Evolutionary conservation across 805 yeast genomes (phyloP).

Genomic region (Komagataella pastoris): DNA sequence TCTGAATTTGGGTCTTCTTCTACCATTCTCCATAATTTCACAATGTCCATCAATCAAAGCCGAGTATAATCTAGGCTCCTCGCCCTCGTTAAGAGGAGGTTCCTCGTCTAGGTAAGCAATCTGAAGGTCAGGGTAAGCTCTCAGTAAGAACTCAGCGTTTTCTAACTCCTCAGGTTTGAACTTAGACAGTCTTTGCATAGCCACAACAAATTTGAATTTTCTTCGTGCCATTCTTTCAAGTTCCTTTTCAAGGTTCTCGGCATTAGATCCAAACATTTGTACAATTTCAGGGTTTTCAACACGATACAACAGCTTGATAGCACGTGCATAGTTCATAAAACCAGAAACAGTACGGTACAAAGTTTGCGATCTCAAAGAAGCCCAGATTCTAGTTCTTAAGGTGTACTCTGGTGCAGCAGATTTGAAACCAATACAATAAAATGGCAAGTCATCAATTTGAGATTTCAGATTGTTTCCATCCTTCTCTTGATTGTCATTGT

Average conservation of each 20-base stretch:
- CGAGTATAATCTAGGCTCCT: slow-evolving; percentile 60
- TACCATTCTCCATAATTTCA: slow-evolving; percentile 57
- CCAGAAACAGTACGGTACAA: slow-evolving; percentile 95
- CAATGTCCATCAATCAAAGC: slow-evolving; percentile 75
- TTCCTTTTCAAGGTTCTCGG: slow-evolving; percentile 92
- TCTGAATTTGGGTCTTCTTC: slow-evolving; percentile 66
- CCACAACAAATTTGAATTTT: slow-evolving; percentile 68
- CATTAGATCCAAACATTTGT: slow-evolving; percentile 97
- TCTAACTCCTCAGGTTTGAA: slow-evolving; percentile 66
- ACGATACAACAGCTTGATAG: slow-evolving; percentile 83
- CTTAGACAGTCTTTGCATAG: slow-evolving; percentile 74
- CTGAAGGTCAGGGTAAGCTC: slow-evolving; percentile 77
- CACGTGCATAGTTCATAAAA: slow-evolving; percentile 96
- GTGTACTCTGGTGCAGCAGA: slow-evolving; percentile 96
- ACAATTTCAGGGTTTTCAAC: slow-evolving; percentile 93
- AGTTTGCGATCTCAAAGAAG: slow-evolving; percentile 93
- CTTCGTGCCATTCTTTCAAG: slow-evolving; percentile 82
- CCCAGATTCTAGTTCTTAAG: slow-evolving; percentile 96
- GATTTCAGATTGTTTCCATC: slow-evolving; percentile 48
- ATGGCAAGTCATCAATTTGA: slow-evolving; percentile 85
- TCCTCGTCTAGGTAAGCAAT: slow-evolving; percentile 94
- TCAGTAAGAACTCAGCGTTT: slow-evolving; percentile 66
- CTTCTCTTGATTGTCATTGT: slow-evolving; percentile 43
- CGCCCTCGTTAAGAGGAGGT: slow-evolving; percentile 60
- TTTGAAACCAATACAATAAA: slow-evolving; percentile 94